Conservation (phyloP, 208 protist genomes). For the Acanthamoeba healyi region DNA sequence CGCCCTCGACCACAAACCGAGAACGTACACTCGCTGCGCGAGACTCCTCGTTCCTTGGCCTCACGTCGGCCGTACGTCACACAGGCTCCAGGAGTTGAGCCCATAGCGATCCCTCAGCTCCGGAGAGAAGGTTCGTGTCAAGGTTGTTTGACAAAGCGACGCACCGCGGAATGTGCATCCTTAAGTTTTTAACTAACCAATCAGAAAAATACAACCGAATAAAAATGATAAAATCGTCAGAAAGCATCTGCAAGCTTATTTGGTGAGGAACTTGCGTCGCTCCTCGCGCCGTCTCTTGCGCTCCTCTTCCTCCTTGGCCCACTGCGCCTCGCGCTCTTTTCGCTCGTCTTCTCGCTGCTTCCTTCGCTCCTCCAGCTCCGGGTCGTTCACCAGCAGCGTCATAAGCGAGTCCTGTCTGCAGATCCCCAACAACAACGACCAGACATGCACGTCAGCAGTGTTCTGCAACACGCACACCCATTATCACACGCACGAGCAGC, state of each 20-base stretch:
- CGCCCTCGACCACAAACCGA: no score
- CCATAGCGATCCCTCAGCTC: no score
- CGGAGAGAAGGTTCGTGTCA: no score
- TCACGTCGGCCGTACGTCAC: no score
- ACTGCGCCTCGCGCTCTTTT: constrained; percentile 56
- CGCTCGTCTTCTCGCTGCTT: constrained; percentile 68
- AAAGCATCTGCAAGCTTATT: background rate
- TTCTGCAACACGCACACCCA: background rate
- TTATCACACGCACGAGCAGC: background rate
- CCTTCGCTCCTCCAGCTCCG: constrained; percentile 49
- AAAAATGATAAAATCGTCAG: no score
- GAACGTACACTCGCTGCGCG: no score
- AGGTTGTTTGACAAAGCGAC: no score
- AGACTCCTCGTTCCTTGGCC: background rate
- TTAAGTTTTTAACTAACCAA: no score
- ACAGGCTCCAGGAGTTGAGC: no score
- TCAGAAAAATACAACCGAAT: no score
- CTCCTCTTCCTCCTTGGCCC: constrained; percentile 62
- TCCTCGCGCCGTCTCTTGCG: constrained; percentile 57
- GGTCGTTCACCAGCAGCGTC: constrained; percentile 62
- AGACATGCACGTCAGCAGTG: no score
- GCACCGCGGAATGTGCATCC: no score
- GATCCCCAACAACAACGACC: background rate
- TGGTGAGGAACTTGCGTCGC: constrained; percentile 60
- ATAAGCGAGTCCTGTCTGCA: constrained; percentile 39